Evolutionary conservation across 441 rosid genomes (phyloP), one percentile per base, ranked within the genome.

Genomic region (Aleurites moluccanus): DNA sequence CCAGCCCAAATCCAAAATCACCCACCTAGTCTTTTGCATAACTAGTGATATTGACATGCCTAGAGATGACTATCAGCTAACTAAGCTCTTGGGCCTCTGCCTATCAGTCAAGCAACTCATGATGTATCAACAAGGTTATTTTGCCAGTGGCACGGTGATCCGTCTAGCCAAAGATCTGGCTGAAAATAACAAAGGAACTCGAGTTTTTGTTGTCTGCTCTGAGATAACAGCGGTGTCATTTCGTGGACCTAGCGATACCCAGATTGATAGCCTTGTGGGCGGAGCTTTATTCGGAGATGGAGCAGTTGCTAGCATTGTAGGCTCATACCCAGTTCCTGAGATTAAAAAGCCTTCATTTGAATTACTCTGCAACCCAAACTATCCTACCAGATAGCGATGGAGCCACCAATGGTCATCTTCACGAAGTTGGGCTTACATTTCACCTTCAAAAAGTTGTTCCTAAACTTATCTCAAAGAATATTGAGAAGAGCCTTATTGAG

Each of bases 121-220:
- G 89, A 80, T 86, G 83, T 82, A 82, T 69, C 89, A 86, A 56
- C 87, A 84, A 53, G 86, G 89, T 1, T 86, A 87, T 57, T 82
- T 72, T 1, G 87, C 83, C 0, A 85, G 86, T 0, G 87, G 87
- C 62, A 75, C 80, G 0, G 87, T 82, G 55, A 81, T 86, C 57
- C 85, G 86, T 3, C 63, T 86, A 0, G 89, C 89, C 30, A 86
- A 86, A 42, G 89, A 86, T 60, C 40, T 86, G 0, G 86, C 86
- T 2, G 89, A 86, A 75, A 86, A 86, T 82, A 86, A 86, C 73
- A 82, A 66, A 42, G 87, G 85, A 0, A 85, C 87, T 0, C 83
- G 87, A 0, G 81, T 86, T 47, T 83, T 84, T 0, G 82, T 82
- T 0, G 87, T 86, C 18, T 82, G n/a, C n/a, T n/a, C n/a, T n/a